Conservation (phyloP, 306 rosid species). For the Begonia peltatifolia region DNA sequence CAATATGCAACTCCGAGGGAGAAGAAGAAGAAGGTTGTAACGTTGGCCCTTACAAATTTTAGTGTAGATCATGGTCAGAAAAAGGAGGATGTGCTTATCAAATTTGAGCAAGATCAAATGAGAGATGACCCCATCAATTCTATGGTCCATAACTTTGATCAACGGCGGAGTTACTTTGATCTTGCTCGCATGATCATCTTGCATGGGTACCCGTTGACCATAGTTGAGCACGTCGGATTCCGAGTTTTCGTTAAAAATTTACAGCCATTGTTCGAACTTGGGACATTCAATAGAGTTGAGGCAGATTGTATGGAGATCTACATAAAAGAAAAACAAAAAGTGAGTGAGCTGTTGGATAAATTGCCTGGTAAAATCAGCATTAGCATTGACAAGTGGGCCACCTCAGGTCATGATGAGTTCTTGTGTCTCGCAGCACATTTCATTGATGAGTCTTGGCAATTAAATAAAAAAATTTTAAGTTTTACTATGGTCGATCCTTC, state of each 20-base stretch:
- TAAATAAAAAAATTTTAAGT: constrained; percentile 63
- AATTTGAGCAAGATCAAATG: constrained; percentile 75
- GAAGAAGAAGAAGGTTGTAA: constrained; percentile 63
- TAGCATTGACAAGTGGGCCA: constrained; percentile 71
- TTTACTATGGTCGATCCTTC: constrained; percentile 62
- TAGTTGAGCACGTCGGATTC: constrained; percentile 94
- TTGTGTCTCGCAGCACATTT: constrained; percentile 82
- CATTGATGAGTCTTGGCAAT: constrained; percentile 86
- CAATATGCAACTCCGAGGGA: constrained; percentile 56
- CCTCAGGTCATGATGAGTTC: constrained; percentile 38
- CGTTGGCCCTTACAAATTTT: constrained; percentile 42
- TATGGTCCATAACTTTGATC: constrained; percentile 58
- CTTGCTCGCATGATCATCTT: constrained; percentile 96
- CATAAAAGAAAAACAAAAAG: constrained; percentile 69
- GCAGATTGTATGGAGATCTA: constrained; percentile 90
- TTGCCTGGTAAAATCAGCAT: constrained; percentile 90
- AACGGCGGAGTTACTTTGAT: constrained; percentile 79
- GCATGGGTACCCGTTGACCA: constrained; percentile 90
- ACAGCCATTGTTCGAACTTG: constrained; percentile 90
- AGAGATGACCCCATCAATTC: constrained; percentile 45
- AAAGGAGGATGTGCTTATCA: constrained; percentile 65
- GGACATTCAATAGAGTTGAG: constrained; percentile 58
- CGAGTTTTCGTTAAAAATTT: constrained; percentile 79
- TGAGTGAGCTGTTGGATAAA: constrained; percentile 79
- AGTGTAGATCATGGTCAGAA: constrained; percentile 58